Evolutionary conservation across 2,329 filamentous ascomycete genomes (phyloP).

Genomic region (Onygenales sp.): DNA sequence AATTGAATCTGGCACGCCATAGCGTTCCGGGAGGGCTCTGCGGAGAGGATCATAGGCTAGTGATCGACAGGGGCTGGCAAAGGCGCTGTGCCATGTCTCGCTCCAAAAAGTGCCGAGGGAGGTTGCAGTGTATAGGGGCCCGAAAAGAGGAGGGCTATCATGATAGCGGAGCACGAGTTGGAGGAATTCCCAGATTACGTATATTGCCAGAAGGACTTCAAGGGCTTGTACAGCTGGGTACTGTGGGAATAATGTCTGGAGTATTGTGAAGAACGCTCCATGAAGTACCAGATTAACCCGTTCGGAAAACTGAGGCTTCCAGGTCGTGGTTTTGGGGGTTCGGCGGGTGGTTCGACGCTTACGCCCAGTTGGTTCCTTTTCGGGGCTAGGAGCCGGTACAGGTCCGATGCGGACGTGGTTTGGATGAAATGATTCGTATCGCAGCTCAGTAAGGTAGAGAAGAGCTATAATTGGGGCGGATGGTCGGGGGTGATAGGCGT

Average conservation of each 20-base stretch:
- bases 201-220: conserved; percentile 31
- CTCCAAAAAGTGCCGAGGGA: conserved; percentile 32
- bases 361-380: background rate
- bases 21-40: conserved; percentile 18
- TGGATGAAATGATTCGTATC: conserved; percentile 36
- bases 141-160: conserved; percentile 30
- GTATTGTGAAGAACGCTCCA: conserved; percentile 20
- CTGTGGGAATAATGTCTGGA: conserved; percentile 29
- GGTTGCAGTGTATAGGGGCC: conserved; percentile 29
- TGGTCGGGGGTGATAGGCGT: conserved; percentile 19
- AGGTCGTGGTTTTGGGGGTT: conserved; percentile 1
- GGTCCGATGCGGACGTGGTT: conserved; percentile 26
- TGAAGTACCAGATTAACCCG: conserved; percentile 26
- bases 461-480: conserved; percentile 21
- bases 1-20: conserved; percentile 21
- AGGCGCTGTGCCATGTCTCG: conserved; percentile 36
- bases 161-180: conserved; percentile 30
- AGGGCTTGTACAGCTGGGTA: conserved; percentile 26
- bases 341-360: background rate
- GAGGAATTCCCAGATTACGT: conserved; percentile 32
- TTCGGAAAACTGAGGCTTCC: conserved; percentile 26
- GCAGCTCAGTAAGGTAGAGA: conserved; percentile 30
- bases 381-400: conserved; percentile 2
- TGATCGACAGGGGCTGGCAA: conserved; percentile 30
- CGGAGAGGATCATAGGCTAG: conserved; percentile 31